Percentiles rank a stretch among this genome's conserved stretches.
These are phyloP conservation scores for Amanita rimosa DNA, from an alignment of 768 basidiomycete species.

Conservation along the genomic window DNA sequence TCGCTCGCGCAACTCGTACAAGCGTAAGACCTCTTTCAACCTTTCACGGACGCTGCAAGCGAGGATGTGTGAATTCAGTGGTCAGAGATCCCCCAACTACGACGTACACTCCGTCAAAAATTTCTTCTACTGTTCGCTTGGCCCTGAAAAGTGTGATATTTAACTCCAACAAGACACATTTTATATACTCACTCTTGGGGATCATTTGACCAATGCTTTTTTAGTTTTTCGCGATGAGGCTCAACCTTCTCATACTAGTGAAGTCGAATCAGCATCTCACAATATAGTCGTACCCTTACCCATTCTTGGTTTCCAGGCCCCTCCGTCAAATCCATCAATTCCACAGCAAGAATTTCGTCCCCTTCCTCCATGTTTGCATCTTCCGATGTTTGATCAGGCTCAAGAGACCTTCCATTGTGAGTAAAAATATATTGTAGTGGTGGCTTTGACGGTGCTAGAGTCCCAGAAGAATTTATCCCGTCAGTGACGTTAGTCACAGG, in stretches of 20 bases:
- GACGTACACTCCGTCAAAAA: conserved; percentile 78
- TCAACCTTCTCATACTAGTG: conserved; percentile 56
- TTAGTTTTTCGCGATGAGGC: conserved; percentile 55
- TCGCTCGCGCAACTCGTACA: conserved; percentile 83
- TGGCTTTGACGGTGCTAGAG: conserved; percentile 20
- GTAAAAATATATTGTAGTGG: conserved; percentile 79
- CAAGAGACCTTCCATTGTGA: conserved; percentile 69
- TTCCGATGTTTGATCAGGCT: conserved; percentile 75
- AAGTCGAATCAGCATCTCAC: conserved; percentile 3
- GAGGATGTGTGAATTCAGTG: conserved; percentile 2
- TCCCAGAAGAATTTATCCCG: conserved; percentile 24
- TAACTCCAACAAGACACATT: not conserved
- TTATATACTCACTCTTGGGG: conserved; percentile 50
- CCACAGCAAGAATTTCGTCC: conserved; percentile 82
- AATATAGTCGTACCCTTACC: conserved; percentile 22
- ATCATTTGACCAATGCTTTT: conserved; percentile 74
- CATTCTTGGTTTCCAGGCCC: conserved; percentile 48
- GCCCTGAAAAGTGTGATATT: conserved; percentile 34
- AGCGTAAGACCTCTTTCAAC: conserved; percentile 76
- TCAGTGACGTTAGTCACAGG: conserved; percentile 19
- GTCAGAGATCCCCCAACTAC: conserved; percentile 3
- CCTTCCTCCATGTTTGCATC: conserved; percentile 82
- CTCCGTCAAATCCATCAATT: conserved; percentile 84
- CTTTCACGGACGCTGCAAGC: conserved; percentile 64
- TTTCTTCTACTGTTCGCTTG: conserved; percentile 63